Conservation (phyloP, 139 green algal species). For the Coelastrella sp. region DNA sequence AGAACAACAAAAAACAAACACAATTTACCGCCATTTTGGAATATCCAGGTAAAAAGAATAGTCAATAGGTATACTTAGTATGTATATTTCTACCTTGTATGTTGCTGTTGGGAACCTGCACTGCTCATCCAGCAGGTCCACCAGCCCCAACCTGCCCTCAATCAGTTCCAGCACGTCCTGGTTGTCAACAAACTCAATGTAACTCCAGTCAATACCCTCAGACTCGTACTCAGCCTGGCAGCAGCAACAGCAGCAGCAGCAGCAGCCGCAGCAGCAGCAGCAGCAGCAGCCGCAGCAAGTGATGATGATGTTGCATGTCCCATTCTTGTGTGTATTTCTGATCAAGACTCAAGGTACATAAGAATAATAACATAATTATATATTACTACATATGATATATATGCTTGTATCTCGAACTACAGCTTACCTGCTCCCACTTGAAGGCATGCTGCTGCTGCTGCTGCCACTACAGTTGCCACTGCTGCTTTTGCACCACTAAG, state of each 20-base stretch:
- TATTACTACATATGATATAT: too few relatives aligned
- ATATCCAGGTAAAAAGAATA: too few relatives aligned
- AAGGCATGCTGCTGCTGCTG: conserved; percentile 99
- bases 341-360: too few relatives aligned
- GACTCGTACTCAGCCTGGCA: conserved; percentile 87
- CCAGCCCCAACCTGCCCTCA: conserved; percentile 89
- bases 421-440: conserved; percentile 94
- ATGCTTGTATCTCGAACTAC: too few relatives aligned
- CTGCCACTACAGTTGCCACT: neutral
- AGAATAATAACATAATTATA: too few relatives aligned
- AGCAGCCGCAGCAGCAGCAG: neutral
- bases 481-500: too few relatives aligned
- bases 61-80: too few relatives aligned
- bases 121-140: conserved; percentile 95
- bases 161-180: conserved; percentile 98
- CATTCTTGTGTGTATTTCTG: too few relatives aligned
- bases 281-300: neutral
- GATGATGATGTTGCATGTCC: neutral
- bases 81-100: neutral
- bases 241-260: conserved; percentile 29
- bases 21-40: too few relatives aligned
- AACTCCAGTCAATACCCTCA: conserved; percentile 98
- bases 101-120: conserved; percentile 76
- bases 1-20: too few relatives aligned
- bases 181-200: conserved; percentile 99